phyloP scores from a whole-genome alignment of 768 basidiomycete genomes.

The Calocybe cyanea region DNA sequence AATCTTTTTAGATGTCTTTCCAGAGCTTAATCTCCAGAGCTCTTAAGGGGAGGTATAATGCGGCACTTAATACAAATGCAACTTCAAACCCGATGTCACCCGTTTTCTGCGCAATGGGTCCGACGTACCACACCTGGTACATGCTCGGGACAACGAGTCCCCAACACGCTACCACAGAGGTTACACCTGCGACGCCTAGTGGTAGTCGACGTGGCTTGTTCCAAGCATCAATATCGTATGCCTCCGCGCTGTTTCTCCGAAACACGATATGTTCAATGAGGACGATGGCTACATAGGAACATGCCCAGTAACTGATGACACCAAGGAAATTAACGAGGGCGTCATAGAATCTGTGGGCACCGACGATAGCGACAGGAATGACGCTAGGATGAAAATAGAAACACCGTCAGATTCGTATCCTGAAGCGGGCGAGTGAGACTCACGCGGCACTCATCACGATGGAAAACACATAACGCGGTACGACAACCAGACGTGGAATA shows the following conservation, averaged over 20 bases:
- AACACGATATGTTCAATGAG: conserved; percentile 69
- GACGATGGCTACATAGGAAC: conserved; percentile 59
- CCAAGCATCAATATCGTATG: conserved; percentile 58
- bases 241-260: conserved; percentile 45
- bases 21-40: conserved; percentile 39
- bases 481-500: conserved; percentile 49
- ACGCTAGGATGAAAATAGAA: no score
- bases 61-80: conserved; percentile 49
- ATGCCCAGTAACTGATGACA: conserved; percentile 65
- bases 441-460: conserved; percentile 55
- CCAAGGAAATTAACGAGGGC: conserved; percentile 75
- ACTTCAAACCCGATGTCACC: conserved; percentile 86
- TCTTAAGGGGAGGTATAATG: conserved; percentile 59
- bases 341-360: conserved; percentile 67
- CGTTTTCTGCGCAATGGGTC: conserved; percentile 63
- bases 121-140: conserved; percentile 73
- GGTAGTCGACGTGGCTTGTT: conserved; percentile 55
- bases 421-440: background rate
- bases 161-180: conserved; percentile 48
- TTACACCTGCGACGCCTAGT: conserved; percentile 62
- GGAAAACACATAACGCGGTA: conserved; percentile 79
- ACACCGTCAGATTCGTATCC: no score
- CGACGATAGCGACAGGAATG: conserved; percentile 71
- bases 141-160: conserved; percentile 64
- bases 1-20: conserved; percentile 11